A percentile compares a stretch with the other conserved stretches of the same genome.
Conservation (phyloP, 768 basidiomycete species). For the Lentinula lateritia region DNA sequence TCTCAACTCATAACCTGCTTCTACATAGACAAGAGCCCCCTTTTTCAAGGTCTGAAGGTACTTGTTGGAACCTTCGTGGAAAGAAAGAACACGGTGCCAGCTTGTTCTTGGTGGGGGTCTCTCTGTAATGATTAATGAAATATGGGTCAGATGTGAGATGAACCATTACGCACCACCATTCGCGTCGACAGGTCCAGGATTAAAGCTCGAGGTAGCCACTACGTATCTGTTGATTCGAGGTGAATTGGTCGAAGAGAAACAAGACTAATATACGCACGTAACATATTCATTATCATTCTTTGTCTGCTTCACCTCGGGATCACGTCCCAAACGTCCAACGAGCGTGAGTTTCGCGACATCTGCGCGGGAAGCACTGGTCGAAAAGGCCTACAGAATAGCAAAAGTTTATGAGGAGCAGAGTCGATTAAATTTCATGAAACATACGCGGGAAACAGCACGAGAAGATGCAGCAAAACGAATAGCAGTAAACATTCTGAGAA, state of each 20-base stretch:
- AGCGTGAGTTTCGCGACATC: constrained; percentile 76
- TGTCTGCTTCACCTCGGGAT: constrained; percentile 65
- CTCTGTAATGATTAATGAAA: constrained; percentile 29
- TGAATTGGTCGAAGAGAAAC: not conserved
- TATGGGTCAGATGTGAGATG: not conserved
- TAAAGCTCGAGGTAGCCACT: constrained; percentile 67
- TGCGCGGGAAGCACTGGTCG: constrained; percentile 47
- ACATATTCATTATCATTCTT: constrained; percentile 77
- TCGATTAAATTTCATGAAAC: constrained; percentile 13
- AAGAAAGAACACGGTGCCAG: constrained; percentile 77
- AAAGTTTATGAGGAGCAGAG: not conserved
- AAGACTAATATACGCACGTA: constrained; percentile 38
- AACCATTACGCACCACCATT: constrained; percentile 49
- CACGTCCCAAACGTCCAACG: constrained; percentile 65
- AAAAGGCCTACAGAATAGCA: constrained; percentile 47
- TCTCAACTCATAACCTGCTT: constrained; percentile 71
- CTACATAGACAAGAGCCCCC: constrained; percentile 75
- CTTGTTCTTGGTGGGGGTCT: constrained; percentile 49
- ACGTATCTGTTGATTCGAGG: constrained; percentile 47
- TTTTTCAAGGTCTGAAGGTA: constrained; percentile 63
- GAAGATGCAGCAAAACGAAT: constrained; percentile 37
- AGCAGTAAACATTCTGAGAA: constrained; percentile 42
- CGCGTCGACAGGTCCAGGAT: constrained; percentile 48
- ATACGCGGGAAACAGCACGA: constrained; percentile 42
- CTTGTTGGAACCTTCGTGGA: constrained; percentile 53